Conservation (phyloP, 495 filamentous ascomycete genomes). For the Penicillium samsonianum region DNA sequence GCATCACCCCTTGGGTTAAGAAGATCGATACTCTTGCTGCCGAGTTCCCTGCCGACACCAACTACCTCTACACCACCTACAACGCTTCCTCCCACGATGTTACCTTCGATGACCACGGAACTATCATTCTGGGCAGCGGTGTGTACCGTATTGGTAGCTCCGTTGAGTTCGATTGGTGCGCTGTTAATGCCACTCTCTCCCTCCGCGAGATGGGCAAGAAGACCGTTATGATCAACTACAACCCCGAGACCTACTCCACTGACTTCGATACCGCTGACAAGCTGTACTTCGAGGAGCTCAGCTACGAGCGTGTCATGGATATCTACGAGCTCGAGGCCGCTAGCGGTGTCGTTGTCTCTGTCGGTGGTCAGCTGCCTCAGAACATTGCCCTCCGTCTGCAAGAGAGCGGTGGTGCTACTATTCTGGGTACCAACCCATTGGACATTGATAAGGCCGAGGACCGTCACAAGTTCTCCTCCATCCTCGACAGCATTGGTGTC, state of each 20-base stretch:
- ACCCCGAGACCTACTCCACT: conserved; percentile 85
- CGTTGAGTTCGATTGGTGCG: conserved; percentile 99
- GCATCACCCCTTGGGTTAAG: conserved; percentile 88
- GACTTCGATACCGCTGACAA: conserved; percentile 95
- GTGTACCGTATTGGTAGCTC: conserved; percentile 97
- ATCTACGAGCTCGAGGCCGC: conserved; percentile 93
- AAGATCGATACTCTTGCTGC: conserved; percentile 97
- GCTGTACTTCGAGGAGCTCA: conserved; percentile 95
- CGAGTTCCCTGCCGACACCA: conserved; percentile 96
- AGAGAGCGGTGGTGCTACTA: conserved; percentile 81
- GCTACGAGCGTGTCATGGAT: conserved; percentile 97
- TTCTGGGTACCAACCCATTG: conserved; percentile 86
- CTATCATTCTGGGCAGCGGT: conserved; percentile 85
- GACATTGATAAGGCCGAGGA: conserved; percentile 98
- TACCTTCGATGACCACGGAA: conserved; percentile 90
- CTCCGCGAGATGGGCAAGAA: conserved; percentile 90
- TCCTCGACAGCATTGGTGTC: conserved; percentile 92
- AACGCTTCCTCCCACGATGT: conserved; percentile 96
- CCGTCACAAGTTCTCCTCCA: conserved; percentile 96
- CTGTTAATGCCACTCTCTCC: conserved; percentile 87
- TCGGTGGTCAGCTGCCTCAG: conserved; percentile 94
- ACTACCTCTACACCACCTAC: conserved; percentile 98
- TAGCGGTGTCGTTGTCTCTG: conserved; percentile 88
- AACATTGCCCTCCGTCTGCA: conserved; percentile 97
- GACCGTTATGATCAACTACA: conserved; percentile 98